Percentiles rank a stretch among this genome's conserved stretches.
Conservation (phyloP, 495 filamentous ascomycete genomes). For the Parathielavia appendiculata region DNA sequence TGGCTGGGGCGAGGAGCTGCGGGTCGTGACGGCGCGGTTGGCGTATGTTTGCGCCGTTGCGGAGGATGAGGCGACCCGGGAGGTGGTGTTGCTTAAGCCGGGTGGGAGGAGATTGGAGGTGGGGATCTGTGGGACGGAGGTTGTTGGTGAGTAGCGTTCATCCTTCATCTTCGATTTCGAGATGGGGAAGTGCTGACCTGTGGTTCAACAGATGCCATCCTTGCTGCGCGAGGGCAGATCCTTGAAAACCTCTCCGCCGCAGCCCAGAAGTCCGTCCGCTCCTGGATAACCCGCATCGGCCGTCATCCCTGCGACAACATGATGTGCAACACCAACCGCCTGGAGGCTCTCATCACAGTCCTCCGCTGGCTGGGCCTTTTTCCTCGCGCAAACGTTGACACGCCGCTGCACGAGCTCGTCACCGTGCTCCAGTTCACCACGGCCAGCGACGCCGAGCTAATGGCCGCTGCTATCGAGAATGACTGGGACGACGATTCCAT, state of each 20-base stretch:
- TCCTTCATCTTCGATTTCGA: neutral
- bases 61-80: neutral
- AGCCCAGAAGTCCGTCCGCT: neutral
- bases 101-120: neutral
- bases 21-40: conserved; percentile 5
- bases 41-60: conserved; percentile 14
- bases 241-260: neutral
- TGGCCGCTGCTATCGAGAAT: neutral
- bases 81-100: conserved; percentile 8
- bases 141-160: conserved; percentile 4
- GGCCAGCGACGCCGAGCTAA: conserved; percentile 1
- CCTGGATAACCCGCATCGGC: conserved; percentile 9
- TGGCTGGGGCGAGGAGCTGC: conserved; percentile 7
- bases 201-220: conserved; percentile 7
- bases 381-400: neutral
- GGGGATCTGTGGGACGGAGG: neutral
- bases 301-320: neutral
- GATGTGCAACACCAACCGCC: conserved; percentile 5
- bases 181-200: neutral
- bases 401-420: conserved; percentile 6
- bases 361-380: conserved; percentile 2
- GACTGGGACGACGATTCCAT: neutral
- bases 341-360: conserved; percentile 6
- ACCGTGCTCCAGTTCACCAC: conserved; percentile 4
- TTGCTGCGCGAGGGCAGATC: neutral